Percentiles rank a stretch among this genome's conserved stretches.
Conservation (phyloP, 345 rosid species). For the Rhizophora apiculata region DNA sequence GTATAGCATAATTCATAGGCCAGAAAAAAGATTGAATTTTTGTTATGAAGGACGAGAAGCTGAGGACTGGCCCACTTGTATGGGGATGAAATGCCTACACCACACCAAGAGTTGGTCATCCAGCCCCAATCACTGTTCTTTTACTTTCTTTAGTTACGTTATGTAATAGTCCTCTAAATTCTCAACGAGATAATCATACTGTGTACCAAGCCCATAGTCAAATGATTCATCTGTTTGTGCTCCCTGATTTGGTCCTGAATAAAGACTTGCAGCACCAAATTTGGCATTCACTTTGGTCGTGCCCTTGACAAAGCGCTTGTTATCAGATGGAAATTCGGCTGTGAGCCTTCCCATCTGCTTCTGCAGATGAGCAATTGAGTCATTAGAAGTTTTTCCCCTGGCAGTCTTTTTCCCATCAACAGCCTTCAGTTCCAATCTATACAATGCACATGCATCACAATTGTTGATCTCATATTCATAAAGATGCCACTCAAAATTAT, state of each 20-base stretch:
- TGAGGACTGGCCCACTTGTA: slow-evolving; percentile 20
- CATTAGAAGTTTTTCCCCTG: slow-evolving; percentile 64
- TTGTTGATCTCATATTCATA: slow-evolving; percentile 93
- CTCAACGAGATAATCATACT: slow-evolving; percentile 65
- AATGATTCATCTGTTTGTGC: slow-evolving; percentile 46
- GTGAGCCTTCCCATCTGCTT: slow-evolving; percentile 94
- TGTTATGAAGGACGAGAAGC: slow-evolving; percentile 25
- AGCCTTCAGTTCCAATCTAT: slow-evolving; percentile 90
- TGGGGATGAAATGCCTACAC: slow-evolving; percentile 16
- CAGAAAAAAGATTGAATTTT: slow-evolving; percentile 21
- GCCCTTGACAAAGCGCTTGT: slow-evolving; percentile 68
- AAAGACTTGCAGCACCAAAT: slow-evolving; percentile 24
- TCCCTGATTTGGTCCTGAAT: slow-evolving; percentile 39
- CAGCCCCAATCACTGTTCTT: background rate
- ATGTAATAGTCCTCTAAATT: slow-evolving; percentile 57
- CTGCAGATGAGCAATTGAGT: slow-evolving; percentile 85
- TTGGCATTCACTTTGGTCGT: slow-evolving; percentile 58
- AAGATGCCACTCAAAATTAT: slow-evolving; percentile 95
- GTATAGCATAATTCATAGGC: slow-evolving; percentile 22
- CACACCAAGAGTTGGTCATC: slow-evolving; percentile 11
- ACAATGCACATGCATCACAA: slow-evolving; percentile 89
- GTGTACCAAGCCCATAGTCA: slow-evolving; percentile 54
- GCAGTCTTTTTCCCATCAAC: slow-evolving; percentile 86
- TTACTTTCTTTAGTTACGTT: slow-evolving; percentile 25
- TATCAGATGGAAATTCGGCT: slow-evolving; percentile 79